These are phyloP conservation scores for Gossypium schwendimanii DNA, from an alignment of 441 rosid species.

Conservation along the genomic window DNA sequence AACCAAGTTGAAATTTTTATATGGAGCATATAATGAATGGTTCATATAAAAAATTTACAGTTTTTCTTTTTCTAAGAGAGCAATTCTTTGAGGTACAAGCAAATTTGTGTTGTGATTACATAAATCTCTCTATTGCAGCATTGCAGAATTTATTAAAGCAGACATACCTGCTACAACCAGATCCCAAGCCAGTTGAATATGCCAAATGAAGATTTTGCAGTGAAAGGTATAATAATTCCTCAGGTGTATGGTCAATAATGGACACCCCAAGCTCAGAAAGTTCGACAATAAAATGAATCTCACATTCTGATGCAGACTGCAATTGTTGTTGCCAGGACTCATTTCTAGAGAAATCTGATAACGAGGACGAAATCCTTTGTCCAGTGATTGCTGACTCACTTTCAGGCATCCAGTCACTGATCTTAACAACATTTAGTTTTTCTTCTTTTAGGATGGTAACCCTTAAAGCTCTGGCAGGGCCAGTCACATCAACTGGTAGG, in stretches of 20 bases:
- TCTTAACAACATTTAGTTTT: conserved; percentile 62
- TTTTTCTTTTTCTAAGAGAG: neutral
- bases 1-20: neutral
- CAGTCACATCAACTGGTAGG: conserved; percentile 49
- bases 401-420: conserved; percentile 97
- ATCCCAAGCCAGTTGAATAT: conserved; percentile 88
- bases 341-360: conserved; percentile 40
- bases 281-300: conserved; percentile 86
- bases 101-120: neutral
- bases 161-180: conserved; percentile 79
- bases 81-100: neutral
- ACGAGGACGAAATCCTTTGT: conserved; percentile 34
- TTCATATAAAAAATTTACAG: neutral
- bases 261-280: conserved; percentile 93
- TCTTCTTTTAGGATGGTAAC: conserved; percentile 83
- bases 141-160: conserved; percentile 11
- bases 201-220: conserved; percentile 76
- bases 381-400: conserved; percentile 44
- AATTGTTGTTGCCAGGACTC: conserved; percentile 43
- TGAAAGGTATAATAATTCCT: conserved; percentile 84
- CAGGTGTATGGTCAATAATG: conserved; percentile 91
- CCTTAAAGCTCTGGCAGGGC: conserved; percentile 69
- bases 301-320: conserved; percentile 41
- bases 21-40: neutral
- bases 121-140: neutral